Conservation (phyloP, 2,329 filamentous ascomycete species). For the Laburnicola sp. region DNA sequence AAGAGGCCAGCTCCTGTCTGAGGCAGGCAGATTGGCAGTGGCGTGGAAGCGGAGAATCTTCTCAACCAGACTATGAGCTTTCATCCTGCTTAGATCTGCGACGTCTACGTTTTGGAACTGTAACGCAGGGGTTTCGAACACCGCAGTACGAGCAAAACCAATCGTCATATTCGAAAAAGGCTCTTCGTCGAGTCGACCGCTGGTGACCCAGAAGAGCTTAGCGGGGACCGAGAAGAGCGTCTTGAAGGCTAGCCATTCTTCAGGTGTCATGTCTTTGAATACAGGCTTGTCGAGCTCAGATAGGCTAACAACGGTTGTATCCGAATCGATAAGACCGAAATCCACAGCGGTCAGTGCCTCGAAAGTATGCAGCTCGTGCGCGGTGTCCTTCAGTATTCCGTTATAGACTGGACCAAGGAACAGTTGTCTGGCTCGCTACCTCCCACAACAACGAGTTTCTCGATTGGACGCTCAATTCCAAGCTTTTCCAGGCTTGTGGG, state of each 20-base stretch:
- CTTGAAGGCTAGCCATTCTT: conserved; percentile 16
- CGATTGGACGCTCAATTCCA: too few relatives aligned
- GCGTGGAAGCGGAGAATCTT: too few relatives aligned
- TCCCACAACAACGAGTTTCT: too few relatives aligned
- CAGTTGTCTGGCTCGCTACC: too few relatives aligned
- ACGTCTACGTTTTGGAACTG: background rate
- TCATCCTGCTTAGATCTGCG: background rate
- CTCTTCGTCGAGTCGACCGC: conserved; percentile 15
- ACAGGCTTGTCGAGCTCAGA: conserved; percentile 26
- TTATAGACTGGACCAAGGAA: too few relatives aligned
- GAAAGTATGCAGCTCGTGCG: too few relatives aligned
- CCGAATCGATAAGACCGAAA: too few relatives aligned
- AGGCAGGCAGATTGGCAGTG: too few relatives aligned
- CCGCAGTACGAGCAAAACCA: background rate
- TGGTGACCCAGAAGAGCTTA: conserved; percentile 27
- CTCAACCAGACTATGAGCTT: background rate
- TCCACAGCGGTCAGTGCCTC: too few relatives aligned
- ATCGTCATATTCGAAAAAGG: conserved; percentile 27
- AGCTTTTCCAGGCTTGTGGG: too few relatives aligned
- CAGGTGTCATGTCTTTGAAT: conserved; percentile 21
- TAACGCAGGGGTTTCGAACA: background rate
- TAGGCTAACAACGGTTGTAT: conserved; percentile 7
- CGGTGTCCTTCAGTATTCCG: too few relatives aligned
- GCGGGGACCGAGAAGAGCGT: conserved; percentile 12
- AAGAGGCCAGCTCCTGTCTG: background rate